Evolutionary conservation across 2,329 filamentous ascomycete species (phyloP).

Genomic region (Cladophialophora exuberans): DNA sequence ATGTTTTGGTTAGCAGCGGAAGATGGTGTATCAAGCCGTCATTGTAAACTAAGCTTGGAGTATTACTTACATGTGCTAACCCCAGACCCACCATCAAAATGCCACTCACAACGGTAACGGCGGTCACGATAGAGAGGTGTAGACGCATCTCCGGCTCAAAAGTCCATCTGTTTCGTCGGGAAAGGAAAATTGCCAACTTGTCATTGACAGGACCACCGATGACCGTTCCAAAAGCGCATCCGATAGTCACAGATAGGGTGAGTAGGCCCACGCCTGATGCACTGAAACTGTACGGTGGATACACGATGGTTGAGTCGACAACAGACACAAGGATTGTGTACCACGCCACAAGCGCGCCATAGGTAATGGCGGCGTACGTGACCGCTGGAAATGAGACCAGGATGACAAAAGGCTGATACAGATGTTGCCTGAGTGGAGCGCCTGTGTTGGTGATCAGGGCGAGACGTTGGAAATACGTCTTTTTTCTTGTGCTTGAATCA

Average conservation of each 20-base stretch:
- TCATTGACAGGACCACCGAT: constrained; percentile 47
- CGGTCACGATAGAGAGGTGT: constrained; percentile 33
- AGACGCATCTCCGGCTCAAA: constrained; percentile 56
- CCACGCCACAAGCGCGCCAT: constrained; percentile 42
- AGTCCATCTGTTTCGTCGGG: constrained; percentile 49
- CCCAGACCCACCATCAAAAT: not conserved
- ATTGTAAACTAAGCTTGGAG: too few relatives aligned
- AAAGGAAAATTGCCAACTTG: constrained; percentile 43
- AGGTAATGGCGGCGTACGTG: constrained; percentile 44
- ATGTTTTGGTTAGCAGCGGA: too few relatives aligned
- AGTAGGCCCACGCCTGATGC: constrained; percentile 38
- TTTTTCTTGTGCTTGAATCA: constrained; percentile 35
- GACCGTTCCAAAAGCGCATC: constrained; percentile 43
- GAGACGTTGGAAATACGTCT: constrained; percentile 37
- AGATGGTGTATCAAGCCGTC: too few relatives aligned
- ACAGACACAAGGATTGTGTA: constrained; percentile 38
- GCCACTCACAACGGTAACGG: not conserved
- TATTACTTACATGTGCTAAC: not conserved
- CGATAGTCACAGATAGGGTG: constrained; percentile 42
- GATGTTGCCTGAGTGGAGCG: constrained; percentile 35
- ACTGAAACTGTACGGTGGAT: constrained; percentile 39
- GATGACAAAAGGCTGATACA: constrained; percentile 26
- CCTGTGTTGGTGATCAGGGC: constrained; percentile 36
- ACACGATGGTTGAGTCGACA: constrained; percentile 40
- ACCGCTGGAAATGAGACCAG: constrained; percentile 37